phyloP scores from a whole-genome alignment of 495 filamentous ascomycete species.

The Tuber magnatum region DNA sequence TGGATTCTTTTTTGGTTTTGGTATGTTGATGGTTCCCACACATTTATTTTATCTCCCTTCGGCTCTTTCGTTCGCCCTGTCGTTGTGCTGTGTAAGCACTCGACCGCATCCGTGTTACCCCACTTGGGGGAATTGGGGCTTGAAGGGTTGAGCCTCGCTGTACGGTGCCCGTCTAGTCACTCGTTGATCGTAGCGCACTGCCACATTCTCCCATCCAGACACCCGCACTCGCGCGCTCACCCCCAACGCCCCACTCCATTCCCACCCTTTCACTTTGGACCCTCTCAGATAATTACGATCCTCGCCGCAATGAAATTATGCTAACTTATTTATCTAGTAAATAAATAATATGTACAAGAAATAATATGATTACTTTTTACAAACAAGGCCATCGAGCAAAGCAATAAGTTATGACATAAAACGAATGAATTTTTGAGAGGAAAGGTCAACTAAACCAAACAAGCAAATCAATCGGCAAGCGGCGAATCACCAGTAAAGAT shows the following conservation, averaged over 20 bases:
- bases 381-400: neutral
- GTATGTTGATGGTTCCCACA: neutral
- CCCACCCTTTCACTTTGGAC: neutral
- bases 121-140: neutral
- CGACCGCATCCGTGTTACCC: neutral
- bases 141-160: neutral
- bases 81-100: neutral
- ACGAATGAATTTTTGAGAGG: neutral
- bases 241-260: neutral
- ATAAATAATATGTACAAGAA: neutral
- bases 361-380: neutral
- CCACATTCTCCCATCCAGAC: neutral
- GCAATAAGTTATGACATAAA: neutral
- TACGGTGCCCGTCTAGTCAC: neutral
- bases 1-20: neutral
- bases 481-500: neutral
- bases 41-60: neutral
- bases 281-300: neutral
- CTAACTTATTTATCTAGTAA: neutral
- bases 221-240: neutral
- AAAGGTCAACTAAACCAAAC: neutral
- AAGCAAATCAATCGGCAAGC: neutral
- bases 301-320: neutral
- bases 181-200: neutral
- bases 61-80: neutral